phyloP scores from a whole-genome alignment of 2,329 filamentous ascomycete species.

The Acephala macrosclerotiorum region DNA sequence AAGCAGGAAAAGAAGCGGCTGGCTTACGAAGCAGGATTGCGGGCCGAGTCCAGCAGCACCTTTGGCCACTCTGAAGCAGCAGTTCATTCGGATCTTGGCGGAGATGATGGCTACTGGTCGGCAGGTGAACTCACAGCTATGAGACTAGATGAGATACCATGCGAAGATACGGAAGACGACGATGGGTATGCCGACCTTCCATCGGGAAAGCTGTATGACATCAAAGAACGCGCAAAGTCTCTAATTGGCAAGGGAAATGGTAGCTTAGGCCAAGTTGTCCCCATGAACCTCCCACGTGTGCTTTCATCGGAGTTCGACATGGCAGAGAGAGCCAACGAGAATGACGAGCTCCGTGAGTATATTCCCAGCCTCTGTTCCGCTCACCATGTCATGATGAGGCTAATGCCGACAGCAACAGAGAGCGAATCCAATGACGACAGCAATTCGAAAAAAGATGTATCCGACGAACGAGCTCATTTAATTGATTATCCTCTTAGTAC shows the following conservation, averaged over 20 bases:
- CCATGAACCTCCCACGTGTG: neutral
- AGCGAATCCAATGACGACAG: no score
- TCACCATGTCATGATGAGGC: neutral
- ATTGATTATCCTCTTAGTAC: no score
- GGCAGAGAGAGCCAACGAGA: neutral
- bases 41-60: neutral
- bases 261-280: neutral
- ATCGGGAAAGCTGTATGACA: neutral
- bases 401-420: no score
- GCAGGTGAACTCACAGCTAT: neutral
- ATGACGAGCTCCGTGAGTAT: neutral
- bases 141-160: constrained; percentile 6
- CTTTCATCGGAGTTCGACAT: neutral
- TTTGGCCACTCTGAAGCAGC: neutral
- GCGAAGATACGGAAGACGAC: neutral
- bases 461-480: no score
- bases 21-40: constrained; percentile 53
- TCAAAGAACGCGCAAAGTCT: neutral
- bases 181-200: neutral
- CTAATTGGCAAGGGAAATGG: neutral
- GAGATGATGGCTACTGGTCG: constrained; percentile 9
- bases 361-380: neutral
- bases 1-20: constrained; percentile 64
- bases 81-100: neutral
- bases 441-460: no score